A percentile compares a stretch with the other conserved stretches of the same genome.
Evolutionary conservation across 805 yeast species (phyloP).

Genomic region (Brettanomyces bruxellensis): DNA sequence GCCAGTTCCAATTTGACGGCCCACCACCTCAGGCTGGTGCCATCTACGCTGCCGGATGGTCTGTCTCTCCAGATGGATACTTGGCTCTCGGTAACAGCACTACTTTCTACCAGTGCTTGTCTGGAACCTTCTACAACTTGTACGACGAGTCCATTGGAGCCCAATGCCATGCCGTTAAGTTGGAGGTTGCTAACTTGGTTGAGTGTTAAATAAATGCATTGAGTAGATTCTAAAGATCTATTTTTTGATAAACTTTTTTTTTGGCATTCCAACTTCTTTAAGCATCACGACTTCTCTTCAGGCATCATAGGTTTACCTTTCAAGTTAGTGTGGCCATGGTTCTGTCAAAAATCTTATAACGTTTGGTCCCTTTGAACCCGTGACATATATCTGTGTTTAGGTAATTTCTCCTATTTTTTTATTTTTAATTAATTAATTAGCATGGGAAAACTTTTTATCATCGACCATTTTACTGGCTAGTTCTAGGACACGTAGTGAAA

Average conservation of each 20-base stretch:
- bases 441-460: no score
- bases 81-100: constrained; percentile 43
- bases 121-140: constrained; percentile 50
- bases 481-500: no score
- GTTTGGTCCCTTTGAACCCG: no score
- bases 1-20: constrained; percentile 60
- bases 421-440: neutral
- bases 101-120: constrained; percentile 43
- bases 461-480: no score
- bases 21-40: constrained; percentile 59
- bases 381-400: no score
- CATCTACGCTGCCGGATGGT: constrained; percentile 45
- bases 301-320: neutral
- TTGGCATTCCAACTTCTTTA: no score
- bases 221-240: no score
- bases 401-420: neutral
- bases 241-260: no score
- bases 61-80: constrained; percentile 34
- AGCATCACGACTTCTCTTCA: neutral
- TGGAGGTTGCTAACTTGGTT: constrained; percentile 36
- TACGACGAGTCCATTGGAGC: constrained; percentile 39
- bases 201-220: constrained; percentile 17
- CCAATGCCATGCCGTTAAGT: constrained; percentile 38
- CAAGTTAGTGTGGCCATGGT: neutral
- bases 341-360: no score